phyloP scores from a whole-genome alignment of 1,139 yeast genomes.

The Debaryomycetaceae sp. region DNA sequence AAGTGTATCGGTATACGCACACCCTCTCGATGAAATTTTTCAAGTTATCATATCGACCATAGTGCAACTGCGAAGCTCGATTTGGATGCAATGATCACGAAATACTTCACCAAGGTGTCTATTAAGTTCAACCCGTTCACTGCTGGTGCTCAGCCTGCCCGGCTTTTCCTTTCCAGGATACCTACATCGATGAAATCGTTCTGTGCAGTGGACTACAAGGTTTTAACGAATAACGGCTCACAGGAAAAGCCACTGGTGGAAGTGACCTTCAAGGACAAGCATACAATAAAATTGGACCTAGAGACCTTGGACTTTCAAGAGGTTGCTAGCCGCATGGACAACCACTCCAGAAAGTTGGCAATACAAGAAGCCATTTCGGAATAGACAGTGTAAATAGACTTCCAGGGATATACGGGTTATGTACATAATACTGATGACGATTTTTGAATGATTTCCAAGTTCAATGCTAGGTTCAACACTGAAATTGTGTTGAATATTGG shows the following conservation, averaged over 20 bases:
- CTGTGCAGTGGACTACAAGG: slow-evolving; percentile 52
- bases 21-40: too few relatives aligned
- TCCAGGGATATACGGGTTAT: neutral
- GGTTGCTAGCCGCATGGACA: slow-evolving; percentile 54
- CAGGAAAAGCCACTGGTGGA: slow-evolving; percentile 55
- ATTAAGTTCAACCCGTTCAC: slow-evolving; percentile 80
- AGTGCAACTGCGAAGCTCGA: neutral
- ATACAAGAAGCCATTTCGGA: slow-evolving; percentile 58
- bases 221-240: slow-evolving; percentile 39
- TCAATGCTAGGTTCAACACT: neutral
- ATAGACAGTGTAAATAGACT: slow-evolving; percentile 5
- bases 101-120: slow-evolving; percentile 73
- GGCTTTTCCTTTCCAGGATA: slow-evolving; percentile 74
- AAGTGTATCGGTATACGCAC: too few relatives aligned
- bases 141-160: slow-evolving; percentile 72
- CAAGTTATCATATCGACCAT: too few relatives aligned
- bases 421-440: neutral
- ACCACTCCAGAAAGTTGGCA: slow-evolving; percentile 67
- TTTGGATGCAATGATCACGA: slow-evolving; percentile 64
- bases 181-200: slow-evolving; percentile 63
- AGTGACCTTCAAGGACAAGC: slow-evolving; percentile 82
- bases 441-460: neutral
- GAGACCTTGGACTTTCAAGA: slow-evolving; percentile 48
- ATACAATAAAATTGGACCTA: slow-evolving; percentile 68
- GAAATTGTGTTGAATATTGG: too few relatives aligned